phyloP scores from a whole-genome alignment of 139 green algal genomes.

The Astrephomene gubernaculifera region DNA sequence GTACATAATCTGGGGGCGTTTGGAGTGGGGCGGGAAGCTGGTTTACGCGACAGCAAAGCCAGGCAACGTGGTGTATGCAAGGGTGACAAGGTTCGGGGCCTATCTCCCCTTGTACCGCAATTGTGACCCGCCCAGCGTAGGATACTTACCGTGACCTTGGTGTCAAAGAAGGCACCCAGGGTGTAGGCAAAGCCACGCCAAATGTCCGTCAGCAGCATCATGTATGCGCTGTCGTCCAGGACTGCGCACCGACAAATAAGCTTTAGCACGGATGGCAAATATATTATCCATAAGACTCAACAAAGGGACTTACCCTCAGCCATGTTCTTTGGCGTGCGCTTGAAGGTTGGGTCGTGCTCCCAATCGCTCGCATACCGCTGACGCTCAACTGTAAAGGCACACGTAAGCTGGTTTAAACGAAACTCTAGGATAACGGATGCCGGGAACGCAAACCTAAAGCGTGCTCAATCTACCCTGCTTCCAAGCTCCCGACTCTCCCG shows the following conservation, averaged over 20 bases:
- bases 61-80: too few species aligned
- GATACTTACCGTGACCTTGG: constrained; percentile 93
- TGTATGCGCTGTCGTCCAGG: constrained; percentile 92
- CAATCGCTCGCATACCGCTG: constrained; percentile 58
- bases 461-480: constrained; percentile 51
- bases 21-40: too few species aligned
- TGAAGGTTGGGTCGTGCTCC: constrained; percentile 70
- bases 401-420: neutral
- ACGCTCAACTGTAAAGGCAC: constrained; percentile 43
- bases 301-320: constrained; percentile 62
- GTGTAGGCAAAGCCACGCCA: constrained; percentile 90
- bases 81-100: too few species aligned
- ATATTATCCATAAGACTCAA: too few species aligned
- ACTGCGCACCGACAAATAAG: constrained; percentile 60
- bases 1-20: constrained; percentile 99
- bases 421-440: neutral
- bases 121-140: too few species aligned
- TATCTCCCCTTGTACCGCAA: too few species aligned
- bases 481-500: constrained; percentile 59
- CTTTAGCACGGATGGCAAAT: too few species aligned
- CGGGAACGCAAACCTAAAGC: neutral
- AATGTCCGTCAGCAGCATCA: constrained; percentile 98
- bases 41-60: too few species aligned
- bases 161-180: constrained; percentile 97
- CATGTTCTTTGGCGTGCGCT: constrained; percentile 66